These are phyloP conservation scores for Russula griseocarnosa DNA, from an alignment of 768 basidiomycete genomes.

Conservation along the genomic window DNA sequence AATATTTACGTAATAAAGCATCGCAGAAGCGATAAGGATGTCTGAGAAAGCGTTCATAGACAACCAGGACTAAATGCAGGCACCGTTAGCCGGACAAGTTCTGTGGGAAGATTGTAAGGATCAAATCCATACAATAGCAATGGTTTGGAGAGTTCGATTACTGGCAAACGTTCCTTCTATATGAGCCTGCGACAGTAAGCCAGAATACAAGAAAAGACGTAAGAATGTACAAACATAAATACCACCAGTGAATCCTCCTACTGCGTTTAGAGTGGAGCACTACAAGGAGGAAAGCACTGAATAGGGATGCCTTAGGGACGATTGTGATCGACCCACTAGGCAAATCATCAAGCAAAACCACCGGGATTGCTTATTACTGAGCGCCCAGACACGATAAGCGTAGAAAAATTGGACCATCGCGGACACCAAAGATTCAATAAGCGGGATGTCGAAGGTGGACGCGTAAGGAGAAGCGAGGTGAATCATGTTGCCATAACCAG, in stretches of 20 bases:
- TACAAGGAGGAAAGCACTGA: background rate
- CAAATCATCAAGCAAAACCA: conserved; percentile 4
- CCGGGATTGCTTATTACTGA: background rate
- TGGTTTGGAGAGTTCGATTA: background rate
- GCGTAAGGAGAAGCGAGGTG: conserved; percentile 27
- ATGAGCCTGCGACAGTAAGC: background rate
- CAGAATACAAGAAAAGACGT: background rate
- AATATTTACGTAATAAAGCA: conserved; percentile 14
- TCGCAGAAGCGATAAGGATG: conserved; percentile 9
- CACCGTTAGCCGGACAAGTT: background rate
- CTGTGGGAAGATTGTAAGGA: background rate
- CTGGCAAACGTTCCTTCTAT: background rate
- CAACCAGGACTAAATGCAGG: conserved; percentile 11
- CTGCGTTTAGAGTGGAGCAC: background rate
- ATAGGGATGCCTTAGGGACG: no score
- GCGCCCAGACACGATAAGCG: conserved; percentile 12
- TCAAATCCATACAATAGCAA: background rate
- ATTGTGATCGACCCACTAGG: background rate
- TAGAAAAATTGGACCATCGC: conserved; percentile 11
- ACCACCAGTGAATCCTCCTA: conserved; percentile 7
- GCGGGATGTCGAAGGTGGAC: conserved; percentile 22
- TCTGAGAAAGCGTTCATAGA: conserved; percentile 4
- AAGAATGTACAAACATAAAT: background rate
- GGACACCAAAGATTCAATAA: conserved; percentile 11
- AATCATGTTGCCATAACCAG: conserved; percentile 33